phyloP scores from a whole-genome alignment of 1,284 basidiomycete species.

The Boletellus dicymbophilus region DNA sequence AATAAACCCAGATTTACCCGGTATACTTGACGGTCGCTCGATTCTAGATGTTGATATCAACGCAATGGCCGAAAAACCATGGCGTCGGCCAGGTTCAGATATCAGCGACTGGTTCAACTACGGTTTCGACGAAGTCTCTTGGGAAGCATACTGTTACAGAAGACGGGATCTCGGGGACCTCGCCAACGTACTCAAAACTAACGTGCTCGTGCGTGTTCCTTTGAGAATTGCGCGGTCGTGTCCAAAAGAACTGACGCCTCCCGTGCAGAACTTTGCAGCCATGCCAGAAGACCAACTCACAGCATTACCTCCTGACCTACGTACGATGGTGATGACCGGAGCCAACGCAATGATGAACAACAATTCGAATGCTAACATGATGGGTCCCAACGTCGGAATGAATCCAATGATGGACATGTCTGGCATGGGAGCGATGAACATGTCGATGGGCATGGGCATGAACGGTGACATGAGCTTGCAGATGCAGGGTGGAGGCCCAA shows the following conservation, averaged over 20 bases:
- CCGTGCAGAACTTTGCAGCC: slow-evolving; percentile 71
- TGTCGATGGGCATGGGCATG: slow-evolving; percentile 50
- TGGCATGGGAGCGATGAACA: slow-evolving; percentile 58
- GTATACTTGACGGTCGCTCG: slow-evolving; percentile 75
- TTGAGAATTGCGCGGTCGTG: background rate
- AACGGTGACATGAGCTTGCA: slow-evolving; percentile 47
- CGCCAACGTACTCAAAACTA: slow-evolving; percentile 75
- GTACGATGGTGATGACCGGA: slow-evolving; percentile 81
- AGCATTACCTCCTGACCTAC: slow-evolving; percentile 72
- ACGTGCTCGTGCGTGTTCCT: slow-evolving; percentile 64
- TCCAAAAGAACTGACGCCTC: slow-evolving; percentile 4
- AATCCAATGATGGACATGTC: slow-evolving; percentile 45
- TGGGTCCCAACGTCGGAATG: slow-evolving; percentile 44
- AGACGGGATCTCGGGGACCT: slow-evolving; percentile 81
- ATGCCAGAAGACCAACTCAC: slow-evolving; percentile 80
- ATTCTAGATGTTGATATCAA: slow-evolving; percentile 90
- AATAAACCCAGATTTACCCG: slow-evolving; percentile 71
- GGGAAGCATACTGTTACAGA: slow-evolving; percentile 90
- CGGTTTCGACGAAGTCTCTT: slow-evolving; percentile 96
- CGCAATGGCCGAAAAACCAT: slow-evolving; percentile 85
- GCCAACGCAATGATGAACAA: slow-evolving; percentile 74
- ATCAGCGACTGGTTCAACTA: slow-evolving; percentile 99
- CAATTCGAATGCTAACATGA: slow-evolving; percentile 51
- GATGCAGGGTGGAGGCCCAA: slow-evolving; percentile 41
- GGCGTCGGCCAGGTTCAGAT: slow-evolving; percentile 92